Evolutionary conservation across 2,329 filamentous ascomycete genomes (phyloP), one percentile per base, ranked within the genome.

Genomic region (Fusarium tanahbumbuense): DNA sequence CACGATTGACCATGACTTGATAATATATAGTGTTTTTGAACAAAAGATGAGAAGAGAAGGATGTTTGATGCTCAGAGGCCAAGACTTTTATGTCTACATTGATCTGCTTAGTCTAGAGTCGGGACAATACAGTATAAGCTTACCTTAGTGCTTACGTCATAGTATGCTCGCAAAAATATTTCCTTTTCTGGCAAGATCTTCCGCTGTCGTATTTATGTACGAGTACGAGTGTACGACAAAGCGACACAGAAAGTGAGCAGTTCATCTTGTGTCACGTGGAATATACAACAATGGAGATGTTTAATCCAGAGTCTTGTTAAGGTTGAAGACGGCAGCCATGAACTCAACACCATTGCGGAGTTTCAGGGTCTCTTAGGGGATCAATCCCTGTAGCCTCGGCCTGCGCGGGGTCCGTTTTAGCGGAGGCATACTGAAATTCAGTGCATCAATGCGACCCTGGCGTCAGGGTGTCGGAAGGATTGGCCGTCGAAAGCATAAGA

Each of bases 1-100:
- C 68, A 2, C 54, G 68, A 40, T 72, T 72, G 5, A 72, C 70
- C 70, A 72, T 72, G 32, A 10, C n/a, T 11, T 2, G 2, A 1
- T 2, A 6, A 0, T 20, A 27, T 8, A 16, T 5, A 4, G 2
- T n/a, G 6, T 16, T 2, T 2, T 28, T 28, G 27, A 28, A 10
- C 10, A n/a, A n/a, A 5, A 4, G 28, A 9, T 2, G 10, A 8
- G 2, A 20, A 9, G 18, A 5, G 0, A 41, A 41, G n/a, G 1
- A 1, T 4, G 2, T 52, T 15, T 9, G 12, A 0, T 8, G 12
- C 3, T 8, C 10, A 37, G 2, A 2, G 34, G 34, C 18, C 18
- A n/a, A n/a, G 34, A 37, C 0, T 0, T 37, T 37, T n/a, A 37
- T 37, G 34, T 2, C 34, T n/a, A 6, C 16, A 6, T 37, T 34